Conservation (phyloP, 108 stramenopile genomes). For the Pseudonitzschia multiseries region DNA sequence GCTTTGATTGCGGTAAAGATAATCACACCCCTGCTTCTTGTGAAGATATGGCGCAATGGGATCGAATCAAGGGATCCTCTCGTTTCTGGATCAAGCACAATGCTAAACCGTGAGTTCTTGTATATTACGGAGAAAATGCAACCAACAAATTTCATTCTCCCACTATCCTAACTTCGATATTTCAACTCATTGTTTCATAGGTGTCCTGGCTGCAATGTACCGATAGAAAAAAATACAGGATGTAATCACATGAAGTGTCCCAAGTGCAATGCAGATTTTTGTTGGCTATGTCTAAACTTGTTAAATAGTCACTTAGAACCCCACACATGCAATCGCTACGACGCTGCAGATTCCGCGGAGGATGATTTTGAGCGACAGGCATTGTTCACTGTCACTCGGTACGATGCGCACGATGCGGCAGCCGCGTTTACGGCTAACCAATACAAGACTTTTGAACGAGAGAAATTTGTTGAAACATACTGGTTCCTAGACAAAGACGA, state of each 20-base stretch:
- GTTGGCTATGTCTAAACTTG: slow-evolving; percentile 37
- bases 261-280: slow-evolving; percentile 28
- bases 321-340: slow-evolving; percentile 31
- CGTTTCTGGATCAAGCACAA: slow-evolving; percentile 43
- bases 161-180: background rate
- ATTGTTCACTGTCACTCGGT: slow-evolving; percentile 26
- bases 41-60: slow-evolving; percentile 25
- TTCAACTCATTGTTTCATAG: background rate
- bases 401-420: slow-evolving; percentile 28
- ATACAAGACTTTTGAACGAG: slow-evolving; percentile 8
- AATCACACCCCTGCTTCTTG: slow-evolving; percentile 34
- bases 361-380: slow-evolving; percentile 23
- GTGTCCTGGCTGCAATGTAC: slow-evolving; percentile 48
- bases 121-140: background rate
- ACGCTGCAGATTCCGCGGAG: slow-evolving; percentile 7
- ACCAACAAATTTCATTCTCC: too few species aligned
- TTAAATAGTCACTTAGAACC: slow-evolving; percentile 20
- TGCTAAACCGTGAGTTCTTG: slow-evolving; percentile 35
- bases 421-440: slow-evolving; percentile 19
- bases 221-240: slow-evolving; percentile 59
- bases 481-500: slow-evolving; percentile 6
- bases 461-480: slow-evolving; percentile 5
- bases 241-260: slow-evolving; percentile 59
- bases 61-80: slow-evolving; percentile 16
- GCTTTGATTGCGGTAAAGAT: slow-evolving; percentile 29